A percentile compares a stretch with the other conserved stretches of the same genome.
phyloP scores from a whole-genome alignment of 805 yeast species.

The Jamesozyma rosinii region DNA sequence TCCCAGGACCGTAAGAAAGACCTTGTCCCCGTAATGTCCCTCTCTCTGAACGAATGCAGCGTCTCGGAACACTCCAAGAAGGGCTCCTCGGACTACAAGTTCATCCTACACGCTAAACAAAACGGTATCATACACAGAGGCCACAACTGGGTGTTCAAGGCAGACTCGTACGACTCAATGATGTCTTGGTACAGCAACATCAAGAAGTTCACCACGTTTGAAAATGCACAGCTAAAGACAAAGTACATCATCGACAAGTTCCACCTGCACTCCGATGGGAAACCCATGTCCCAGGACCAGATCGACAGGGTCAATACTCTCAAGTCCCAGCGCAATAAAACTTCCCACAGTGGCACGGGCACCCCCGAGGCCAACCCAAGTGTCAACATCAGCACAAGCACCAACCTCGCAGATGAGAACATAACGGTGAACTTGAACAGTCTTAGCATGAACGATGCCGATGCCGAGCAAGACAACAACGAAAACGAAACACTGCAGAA shows the following conservation, averaged over 20 bases:
- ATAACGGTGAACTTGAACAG: too few relatives aligned
- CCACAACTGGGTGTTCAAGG: conserved; percentile 91
- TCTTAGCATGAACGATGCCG: too few relatives aligned
- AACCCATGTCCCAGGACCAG: too few relatives aligned
- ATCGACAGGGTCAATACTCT: too few relatives aligned
- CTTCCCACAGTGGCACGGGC: background rate
- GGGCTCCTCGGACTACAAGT: conserved; percentile 50
- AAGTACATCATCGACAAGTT: conserved; percentile 30
- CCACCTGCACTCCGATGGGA: conserved; percentile 6
- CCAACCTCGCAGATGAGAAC: background rate
- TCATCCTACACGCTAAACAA: conserved; percentile 67
- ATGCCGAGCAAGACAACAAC: background rate
- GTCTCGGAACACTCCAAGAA: conserved; percentile 77
- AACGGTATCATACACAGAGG: conserved; percentile 68
- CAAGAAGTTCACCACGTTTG: conserved; percentile 52
- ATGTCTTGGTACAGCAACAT: conserved; percentile 78
- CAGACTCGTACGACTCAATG: conserved; percentile 75
- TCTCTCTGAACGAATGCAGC: conserved; percentile 68
- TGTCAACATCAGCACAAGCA: background rate
- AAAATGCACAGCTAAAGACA: conserved; percentile 52
- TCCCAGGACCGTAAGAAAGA: conserved; percentile 73
- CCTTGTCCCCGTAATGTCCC: conserved; percentile 72
- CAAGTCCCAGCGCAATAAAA: background rate
- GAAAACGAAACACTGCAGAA: background rate
- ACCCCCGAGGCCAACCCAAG: background rate